Evolutionary conservation across 2,329 filamentous ascomycete species (phyloP).

Genomic region (Penicillium sp.): DNA sequence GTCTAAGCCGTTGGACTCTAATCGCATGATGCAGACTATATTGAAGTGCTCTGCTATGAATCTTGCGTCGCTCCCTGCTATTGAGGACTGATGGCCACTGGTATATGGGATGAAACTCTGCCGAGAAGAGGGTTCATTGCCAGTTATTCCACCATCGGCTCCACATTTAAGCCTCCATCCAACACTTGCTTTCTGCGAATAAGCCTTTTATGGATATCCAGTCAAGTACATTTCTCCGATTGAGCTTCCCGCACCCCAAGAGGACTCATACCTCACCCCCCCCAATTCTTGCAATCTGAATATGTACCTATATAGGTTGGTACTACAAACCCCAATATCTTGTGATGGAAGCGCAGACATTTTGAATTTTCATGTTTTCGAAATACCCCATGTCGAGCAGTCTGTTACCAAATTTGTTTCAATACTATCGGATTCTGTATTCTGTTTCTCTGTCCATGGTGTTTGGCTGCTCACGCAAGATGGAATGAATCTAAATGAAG

Average conservation of each 20-base stretch:
- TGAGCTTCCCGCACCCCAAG: too few relatives aligned
- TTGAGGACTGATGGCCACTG: neutral
- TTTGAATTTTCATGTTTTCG: neutral
- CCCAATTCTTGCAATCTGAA: neutral
- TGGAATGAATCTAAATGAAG: neutral
- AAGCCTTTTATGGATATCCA: neutral
- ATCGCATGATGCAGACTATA: constrained; percentile 60
- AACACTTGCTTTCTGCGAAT: too few relatives aligned
- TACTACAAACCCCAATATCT: neutral
- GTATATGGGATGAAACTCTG: neutral
- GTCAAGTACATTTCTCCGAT: neutral
- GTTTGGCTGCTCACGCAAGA: neutral
- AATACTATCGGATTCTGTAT: neutral
- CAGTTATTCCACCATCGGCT: too few relatives aligned
- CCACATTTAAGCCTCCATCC: too few relatives aligned
- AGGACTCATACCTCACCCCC: too few relatives aligned
- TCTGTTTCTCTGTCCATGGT: neutral
- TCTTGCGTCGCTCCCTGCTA: constrained; percentile 8
- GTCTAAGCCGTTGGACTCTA: constrained; percentile 84
- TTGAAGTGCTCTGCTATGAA: constrained; percentile 17
- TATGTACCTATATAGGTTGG: neutral
- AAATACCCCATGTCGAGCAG: neutral
- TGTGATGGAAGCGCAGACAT: neutral
- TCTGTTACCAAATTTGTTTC: neutral
- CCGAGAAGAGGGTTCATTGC: neutral